Conservation (phyloP, 2,329 filamentous ascomycete genomes). For the Paraconiothyrium sp. region DNA sequence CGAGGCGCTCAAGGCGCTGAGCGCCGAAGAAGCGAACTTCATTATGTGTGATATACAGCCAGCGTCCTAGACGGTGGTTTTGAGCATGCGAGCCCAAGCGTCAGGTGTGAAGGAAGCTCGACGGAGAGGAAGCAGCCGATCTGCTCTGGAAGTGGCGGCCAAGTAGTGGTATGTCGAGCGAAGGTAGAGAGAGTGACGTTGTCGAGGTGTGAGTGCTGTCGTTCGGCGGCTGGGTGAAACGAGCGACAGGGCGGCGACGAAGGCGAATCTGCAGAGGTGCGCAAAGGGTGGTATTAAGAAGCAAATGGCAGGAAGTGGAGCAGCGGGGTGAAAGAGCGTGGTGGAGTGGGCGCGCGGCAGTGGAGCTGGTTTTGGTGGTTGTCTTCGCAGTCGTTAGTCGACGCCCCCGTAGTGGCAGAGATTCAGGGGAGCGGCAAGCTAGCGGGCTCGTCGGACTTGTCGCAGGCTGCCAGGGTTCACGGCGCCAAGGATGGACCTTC, state of each 20-base stretch:
- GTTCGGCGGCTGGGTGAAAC: conserved; percentile 12
- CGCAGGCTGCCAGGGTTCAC: conserved; percentile 2
- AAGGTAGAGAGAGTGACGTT: neutral
- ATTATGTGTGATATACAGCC: conserved; percentile 35
- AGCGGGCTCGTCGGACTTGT: conserved; percentile 8
- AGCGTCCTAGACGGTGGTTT: conserved; percentile 22
- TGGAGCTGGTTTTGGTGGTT: conserved; percentile 1
- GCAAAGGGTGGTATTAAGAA: neutral
- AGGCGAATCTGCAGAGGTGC: neutral
- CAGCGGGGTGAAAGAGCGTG: conserved; percentile 10
- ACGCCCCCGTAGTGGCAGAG: conserved; percentile 2
- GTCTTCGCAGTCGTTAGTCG: conserved; percentile 5
- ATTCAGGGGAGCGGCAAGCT: conserved; percentile 12
- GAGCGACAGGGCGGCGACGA: conserved; percentile 13
- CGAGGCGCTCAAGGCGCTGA: conserved; percentile 44
- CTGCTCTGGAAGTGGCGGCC: neutral
- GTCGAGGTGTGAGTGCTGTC: neutral
- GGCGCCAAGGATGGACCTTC: conserved; percentile 13
- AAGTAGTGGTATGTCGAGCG: neutral
- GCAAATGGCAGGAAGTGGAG: neutral
- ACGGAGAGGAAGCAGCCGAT: neutral
- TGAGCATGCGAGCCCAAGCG: conserved; percentile 37
- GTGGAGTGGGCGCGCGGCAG: conserved; percentile 14
- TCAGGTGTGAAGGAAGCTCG: neutral
- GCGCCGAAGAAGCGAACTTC: conserved; percentile 44